Percentiles rank a stretch among this genome's conserved stretches.
These are phyloP conservation scores for Gossypioides kirkii DNA, from an alignment of 345 rosid genomes.

Conservation along the genomic window DNA sequence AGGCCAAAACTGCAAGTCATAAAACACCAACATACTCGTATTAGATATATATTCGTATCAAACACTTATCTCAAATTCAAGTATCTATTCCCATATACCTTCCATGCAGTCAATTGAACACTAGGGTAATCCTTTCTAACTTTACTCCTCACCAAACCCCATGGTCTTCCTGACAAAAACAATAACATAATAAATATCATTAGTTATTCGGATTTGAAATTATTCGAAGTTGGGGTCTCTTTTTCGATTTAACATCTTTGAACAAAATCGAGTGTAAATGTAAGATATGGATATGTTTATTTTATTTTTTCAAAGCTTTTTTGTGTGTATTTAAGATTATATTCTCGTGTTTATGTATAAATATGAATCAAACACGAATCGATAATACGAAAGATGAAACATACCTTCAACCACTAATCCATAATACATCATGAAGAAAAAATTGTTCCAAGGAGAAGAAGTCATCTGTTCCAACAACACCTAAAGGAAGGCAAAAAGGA, in stretches of 20 bases:
- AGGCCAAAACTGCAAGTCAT: conserved; percentile 77
- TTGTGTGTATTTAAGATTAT: neutral
- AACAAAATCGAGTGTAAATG: too few species aligned
- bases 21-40: neutral
- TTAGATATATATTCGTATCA: neutral
- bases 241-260: too few species aligned
- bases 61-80: neutral
- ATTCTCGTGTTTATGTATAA: neutral
- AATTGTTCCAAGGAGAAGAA: conserved; percentile 85
- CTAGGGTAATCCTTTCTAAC: conserved; percentile 59
- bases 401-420: conserved; percentile 89
- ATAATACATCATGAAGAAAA: conserved; percentile 77
- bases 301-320: too few species aligned
- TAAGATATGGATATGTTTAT: too few species aligned
- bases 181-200: neutral
- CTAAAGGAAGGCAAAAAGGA: conserved; percentile 22
- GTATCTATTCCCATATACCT: conserved; percentile 34
- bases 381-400: neutral
- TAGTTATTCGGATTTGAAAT: neutral
- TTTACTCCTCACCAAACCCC: conserved; percentile 61
- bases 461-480: conserved; percentile 84
- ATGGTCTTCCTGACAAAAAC: conserved; percentile 58
- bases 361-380: neutral
- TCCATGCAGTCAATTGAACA: conserved; percentile 84
- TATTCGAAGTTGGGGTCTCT: neutral